Base-by-base conservation (phyloP, 805 yeast genomes). In the Lachancea nothofagi region DNA sequence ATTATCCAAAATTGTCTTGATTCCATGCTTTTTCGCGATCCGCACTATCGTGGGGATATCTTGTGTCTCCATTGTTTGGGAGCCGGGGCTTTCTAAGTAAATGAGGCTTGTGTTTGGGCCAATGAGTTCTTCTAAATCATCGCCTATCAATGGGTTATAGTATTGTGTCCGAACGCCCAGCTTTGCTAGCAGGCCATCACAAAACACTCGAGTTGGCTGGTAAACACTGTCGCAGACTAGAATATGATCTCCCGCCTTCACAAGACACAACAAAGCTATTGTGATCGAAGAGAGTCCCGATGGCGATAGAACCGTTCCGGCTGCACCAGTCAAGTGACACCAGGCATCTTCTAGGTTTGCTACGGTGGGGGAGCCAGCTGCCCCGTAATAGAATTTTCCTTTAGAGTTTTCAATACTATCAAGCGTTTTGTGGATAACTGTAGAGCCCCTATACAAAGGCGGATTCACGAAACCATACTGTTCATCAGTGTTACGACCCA, bases 281-380 rank as follows among this genome's bases (percentile, higher is more conserved):
- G 46, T 26, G 19, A 45, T 42, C 13, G 48, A 34, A 4, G 41
- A 43, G 31, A 42, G 46, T 5, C 48, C 48, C 12, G 46, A 35
- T 7, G 48, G 44, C 7, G 48, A 42, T 9, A 45, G 21, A 14
- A 42, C 48, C 9, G 48, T 42, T 9, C 48, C 48, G 8, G 48
- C 46, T 6, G 45, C 43, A 4, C 46, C 46, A 12, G 48, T 45
- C 22, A 45, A 15, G 7, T 35, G 29, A 3, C 41, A 39, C 46
- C 48, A 45, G 10, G 48, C 40, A 14, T 35, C 32, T 32, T 45
- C 48, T 12, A 45, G 38, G 34, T 38, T 42, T 12, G 37, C 45
- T 1, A 45, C 42, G n/a, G 46, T 45, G 5, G 48, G 46, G 7
- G 43, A 31, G 15, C 48, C 48, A 10, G 44, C 44, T 10, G 45